Conservation (phyloP, 1,139 yeast genomes). For the Hyphopichia khmerensis region DNA sequence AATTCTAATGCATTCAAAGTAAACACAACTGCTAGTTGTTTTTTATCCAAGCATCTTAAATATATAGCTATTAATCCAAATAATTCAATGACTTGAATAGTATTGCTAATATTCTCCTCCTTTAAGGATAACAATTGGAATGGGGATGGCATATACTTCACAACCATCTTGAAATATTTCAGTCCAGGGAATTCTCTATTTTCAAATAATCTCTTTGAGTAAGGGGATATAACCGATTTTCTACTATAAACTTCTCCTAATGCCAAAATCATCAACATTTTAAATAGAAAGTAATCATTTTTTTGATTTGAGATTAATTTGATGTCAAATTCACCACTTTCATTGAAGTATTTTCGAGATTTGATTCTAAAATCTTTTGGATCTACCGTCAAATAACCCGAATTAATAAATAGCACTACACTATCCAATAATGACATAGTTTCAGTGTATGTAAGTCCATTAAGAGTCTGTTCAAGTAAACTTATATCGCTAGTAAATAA, state of each 20-base stretch:
- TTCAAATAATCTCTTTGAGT: not conserved
- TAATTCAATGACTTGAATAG: slow-evolving; percentile 23
- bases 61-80: slow-evolving; percentile 26
- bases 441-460: slow-evolving; percentile 3
- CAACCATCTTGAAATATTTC: slow-evolving; percentile 19
- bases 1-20: slow-evolving; percentile 25
- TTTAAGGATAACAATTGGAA: slow-evolving; percentile 13
- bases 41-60: slow-evolving; percentile 25
- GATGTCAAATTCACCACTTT: slow-evolving; percentile 10
- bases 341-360: slow-evolving; percentile 13
- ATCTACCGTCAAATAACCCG: slow-evolving; percentile 26
- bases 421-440: slow-evolving; percentile 9
- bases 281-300: slow-evolving; percentile 18
- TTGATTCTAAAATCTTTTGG: slow-evolving; percentile 16
- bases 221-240: slow-evolving; percentile 5
- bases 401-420: slow-evolving; percentile 20
- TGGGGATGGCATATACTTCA: slow-evolving; percentile 21
- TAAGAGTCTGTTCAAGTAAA: slow-evolving; percentile 3
- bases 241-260: slow-evolving; percentile 23
- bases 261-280: slow-evolving; percentile 21
- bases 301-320: slow-evolving; percentile 1
- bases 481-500: slow-evolving; percentile 2
- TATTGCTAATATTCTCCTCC: slow-evolving; percentile 12
- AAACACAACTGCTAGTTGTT: slow-evolving; percentile 24
- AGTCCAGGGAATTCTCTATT: slow-evolving; percentile 19